Evolutionary conservation across 2,329 filamentous ascomycete genomes (phyloP).

Genomic region (Talaromyces funiculosus): DNA sequence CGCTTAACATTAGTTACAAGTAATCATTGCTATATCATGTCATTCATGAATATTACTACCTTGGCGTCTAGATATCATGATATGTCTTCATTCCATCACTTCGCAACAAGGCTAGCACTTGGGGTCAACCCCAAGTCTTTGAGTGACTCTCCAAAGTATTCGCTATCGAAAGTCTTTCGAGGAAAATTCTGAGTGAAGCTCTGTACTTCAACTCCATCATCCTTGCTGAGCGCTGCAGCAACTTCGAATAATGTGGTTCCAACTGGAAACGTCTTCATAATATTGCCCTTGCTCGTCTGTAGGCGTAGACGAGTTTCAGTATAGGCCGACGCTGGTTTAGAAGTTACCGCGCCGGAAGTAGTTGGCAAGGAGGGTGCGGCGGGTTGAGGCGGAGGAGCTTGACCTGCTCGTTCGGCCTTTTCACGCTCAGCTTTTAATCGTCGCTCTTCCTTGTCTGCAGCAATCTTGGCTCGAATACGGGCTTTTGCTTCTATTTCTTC

Average conservation of each 20-base stretch:
- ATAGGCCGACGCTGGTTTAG: constrained; percentile 65
- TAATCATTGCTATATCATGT: too few relatives aligned
- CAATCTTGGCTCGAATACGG: constrained; percentile 87
- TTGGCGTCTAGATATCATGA: not conserved
- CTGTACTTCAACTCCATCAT: constrained; percentile 63
- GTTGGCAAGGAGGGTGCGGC: constrained; percentile 29
- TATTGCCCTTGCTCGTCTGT: constrained; percentile 67
- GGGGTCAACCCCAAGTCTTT: constrained; percentile 89
- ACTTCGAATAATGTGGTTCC: constrained; percentile 93
- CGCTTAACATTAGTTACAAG: not conserved
- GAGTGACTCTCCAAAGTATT: constrained; percentile 84
- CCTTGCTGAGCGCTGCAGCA: constrained; percentile 65
- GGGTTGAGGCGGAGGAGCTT: constrained; percentile 47
- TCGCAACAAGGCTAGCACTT: constrained; percentile 79
- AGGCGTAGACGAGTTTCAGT: constrained; percentile 76
- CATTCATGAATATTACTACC: not conserved
- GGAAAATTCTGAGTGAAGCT: constrained; percentile 86
- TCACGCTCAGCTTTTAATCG: constrained; percentile 77
- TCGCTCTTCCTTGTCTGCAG: constrained; percentile 86
- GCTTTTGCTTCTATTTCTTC: constrained; percentile 82
- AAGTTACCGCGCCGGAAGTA: constrained; percentile 43
- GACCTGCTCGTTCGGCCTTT: constrained; percentile 81
- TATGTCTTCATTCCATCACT: constrained; percentile 27
- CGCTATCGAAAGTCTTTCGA: constrained; percentile 65
- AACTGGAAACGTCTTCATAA: constrained; percentile 81